phyloP scores from a whole-genome alignment of 306 rosid species.

The Crataegus laevigata region DNA sequence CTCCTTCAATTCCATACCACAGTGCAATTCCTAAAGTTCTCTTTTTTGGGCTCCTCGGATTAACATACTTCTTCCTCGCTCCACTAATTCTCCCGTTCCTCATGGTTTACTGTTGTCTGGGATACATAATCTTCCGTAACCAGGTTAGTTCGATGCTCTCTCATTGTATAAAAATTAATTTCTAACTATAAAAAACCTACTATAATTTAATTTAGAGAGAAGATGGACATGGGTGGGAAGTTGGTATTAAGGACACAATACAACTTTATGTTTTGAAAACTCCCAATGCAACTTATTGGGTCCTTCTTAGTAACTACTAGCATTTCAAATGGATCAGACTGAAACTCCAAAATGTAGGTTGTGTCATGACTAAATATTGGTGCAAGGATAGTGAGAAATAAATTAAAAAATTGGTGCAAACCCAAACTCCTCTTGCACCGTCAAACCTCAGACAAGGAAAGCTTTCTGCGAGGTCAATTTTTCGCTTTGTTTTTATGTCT shows the following conservation, averaged over 20 bases:
- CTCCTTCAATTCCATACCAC: conserved; percentile 57
- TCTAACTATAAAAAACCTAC: background rate
- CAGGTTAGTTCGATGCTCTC: conserved; percentile 44
- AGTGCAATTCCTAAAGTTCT: conserved; percentile 58
- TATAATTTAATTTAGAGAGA: background rate
- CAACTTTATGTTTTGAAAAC: background rate
- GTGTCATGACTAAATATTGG: background rate
- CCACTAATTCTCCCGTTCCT: conserved; percentile 82
- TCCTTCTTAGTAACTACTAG: background rate
- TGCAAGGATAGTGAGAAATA: background rate
- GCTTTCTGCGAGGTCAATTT: background rate
- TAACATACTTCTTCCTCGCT: conserved; percentile 61
- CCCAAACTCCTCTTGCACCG: background rate
- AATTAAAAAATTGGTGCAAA: background rate
- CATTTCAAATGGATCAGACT: background rate
- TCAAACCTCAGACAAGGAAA: background rate
- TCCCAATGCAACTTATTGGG: background rate
- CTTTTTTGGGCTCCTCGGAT: conserved; percentile 51
- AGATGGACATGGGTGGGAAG: background rate
- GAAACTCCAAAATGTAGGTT: background rate
- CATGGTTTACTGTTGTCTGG: conserved; percentile 59
- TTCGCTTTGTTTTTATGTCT: background rate
- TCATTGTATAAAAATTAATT: background rate
- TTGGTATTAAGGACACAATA: background rate
- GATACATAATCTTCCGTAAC: conserved; percentile 59